A percentile compares a stretch with the other conserved stretches of the same genome.
phyloP scores from a whole-genome alignment of 306 rosid species.

The Dalbergia cultrata region DNA sequence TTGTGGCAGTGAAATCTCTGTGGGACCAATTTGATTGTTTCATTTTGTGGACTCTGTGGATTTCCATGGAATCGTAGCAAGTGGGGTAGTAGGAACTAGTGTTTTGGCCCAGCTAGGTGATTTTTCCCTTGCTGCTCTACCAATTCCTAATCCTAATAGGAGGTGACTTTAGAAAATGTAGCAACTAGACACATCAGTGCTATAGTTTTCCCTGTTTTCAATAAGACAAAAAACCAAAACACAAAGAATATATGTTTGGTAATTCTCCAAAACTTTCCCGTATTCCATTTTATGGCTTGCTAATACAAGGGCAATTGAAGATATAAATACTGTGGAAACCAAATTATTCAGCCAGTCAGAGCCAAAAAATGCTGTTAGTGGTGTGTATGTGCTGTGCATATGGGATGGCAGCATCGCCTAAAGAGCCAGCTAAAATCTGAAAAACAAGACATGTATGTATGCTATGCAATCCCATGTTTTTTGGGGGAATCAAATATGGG shows the following conservation, averaged over 20 bases:
- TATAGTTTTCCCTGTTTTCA: slow-evolving; percentile 30
- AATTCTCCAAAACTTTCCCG: slow-evolving; percentile 16
- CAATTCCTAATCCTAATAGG: slow-evolving; percentile 34
- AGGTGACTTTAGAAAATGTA: slow-evolving; percentile 28
- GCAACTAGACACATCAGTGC: slow-evolving; percentile 29
- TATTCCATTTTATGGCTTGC: slow-evolving; percentile 32
- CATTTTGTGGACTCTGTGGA: slow-evolving; percentile 17
- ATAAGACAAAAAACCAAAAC: slow-evolving; percentile 45
- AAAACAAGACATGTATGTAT: slow-evolving; percentile 60
- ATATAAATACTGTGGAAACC: not conserved
- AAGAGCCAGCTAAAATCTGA: slow-evolving; percentile 48
- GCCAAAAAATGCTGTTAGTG: slow-evolving; percentile 47
- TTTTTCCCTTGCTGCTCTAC: slow-evolving; percentile 32
- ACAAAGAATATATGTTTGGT: slow-evolving; percentile 34
- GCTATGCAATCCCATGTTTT: slow-evolving; percentile 72
- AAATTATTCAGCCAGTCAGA: slow-evolving; percentile 38
- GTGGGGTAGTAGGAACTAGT: slow-evolving; percentile 46
- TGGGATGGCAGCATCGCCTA: slow-evolving; percentile 47
- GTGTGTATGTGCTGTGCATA: slow-evolving; percentile 48
- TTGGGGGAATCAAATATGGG: slow-evolving; percentile 80
- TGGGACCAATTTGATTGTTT: slow-evolving; percentile 41
- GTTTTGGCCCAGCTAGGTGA: slow-evolving; percentile 42
- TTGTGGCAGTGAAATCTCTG: slow-evolving; percentile 23
- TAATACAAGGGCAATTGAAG: slow-evolving; percentile 33
- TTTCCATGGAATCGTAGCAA: slow-evolving; percentile 39